Evolutionary conservation across 1,284 basidiomycete species (phyloP), one percentile per base, ranked within the genome.

Genomic region (Pseudozyma tsukubaensis): DNA sequence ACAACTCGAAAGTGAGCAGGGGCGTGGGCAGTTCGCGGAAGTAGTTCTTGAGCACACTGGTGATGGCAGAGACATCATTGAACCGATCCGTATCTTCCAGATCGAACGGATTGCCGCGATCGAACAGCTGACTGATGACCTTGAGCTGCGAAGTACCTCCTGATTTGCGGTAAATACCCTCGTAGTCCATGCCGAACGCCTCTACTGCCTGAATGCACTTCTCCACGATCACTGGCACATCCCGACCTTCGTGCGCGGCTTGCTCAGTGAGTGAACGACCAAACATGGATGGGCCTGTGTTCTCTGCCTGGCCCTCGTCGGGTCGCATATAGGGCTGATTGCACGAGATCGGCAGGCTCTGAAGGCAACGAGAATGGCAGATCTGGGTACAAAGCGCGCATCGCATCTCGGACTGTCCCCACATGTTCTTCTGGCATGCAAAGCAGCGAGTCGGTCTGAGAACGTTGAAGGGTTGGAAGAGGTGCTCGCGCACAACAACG

Each of bases 371-470:
- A 24, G 59, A 66, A 57, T 83, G 82, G 45, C 79, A 81, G 16
- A 73, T 74, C 40, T 78, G 77, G 16, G 72, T 65, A 48, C 82
- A 83, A 13, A 76, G 61, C 67, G 90, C 89, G 84, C 96, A 99
- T 36, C 93, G 91, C 62, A 94, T 88, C 84, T 89, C 88, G 57
- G 94, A 93, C 40, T 95, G 91, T 6, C 96, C 96, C 94, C 95
- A 99, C 91, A 99, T 91, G 87, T 97, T 99, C 83, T 98, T 97
- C 42, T 91, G 91, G 84, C 96, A 99, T 61, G 96, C 91, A 81
- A 98, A 94, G 84, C 96, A 99, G 48, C 93, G 88, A 16, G 93
- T 91, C 60, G 97, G 92, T 36, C 94, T 89, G 67, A 99, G 87
- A 21, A 94, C 90, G 81, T 91, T 96, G 80, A 94, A 88, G 69